Conservation (phyloP, 257 asterid species). For the Ophiorrhiza pumila region DNA sequence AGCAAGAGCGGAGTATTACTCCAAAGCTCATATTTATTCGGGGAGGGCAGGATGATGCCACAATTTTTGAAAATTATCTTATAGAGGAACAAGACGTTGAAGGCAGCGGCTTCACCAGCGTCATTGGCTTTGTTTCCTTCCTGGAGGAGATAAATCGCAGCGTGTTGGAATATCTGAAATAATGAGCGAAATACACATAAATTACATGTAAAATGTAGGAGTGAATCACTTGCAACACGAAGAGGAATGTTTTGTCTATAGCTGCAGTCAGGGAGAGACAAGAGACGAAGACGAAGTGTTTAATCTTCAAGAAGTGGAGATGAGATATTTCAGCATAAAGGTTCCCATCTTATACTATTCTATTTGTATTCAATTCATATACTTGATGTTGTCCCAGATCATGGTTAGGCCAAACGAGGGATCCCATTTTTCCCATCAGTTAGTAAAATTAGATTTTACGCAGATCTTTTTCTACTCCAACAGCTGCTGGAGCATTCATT, state of each 20-base stretch:
- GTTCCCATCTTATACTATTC: not conserved
- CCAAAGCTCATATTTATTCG: constrained; percentile 74
- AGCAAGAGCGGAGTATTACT: constrained; percentile 86
- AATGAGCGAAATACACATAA: not conserved
- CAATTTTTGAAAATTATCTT: constrained; percentile 80
- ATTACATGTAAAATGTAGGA: not conserved
- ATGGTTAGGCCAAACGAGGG: not conserved
- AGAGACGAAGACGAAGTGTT: not conserved
- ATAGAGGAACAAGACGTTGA: constrained; percentile 94
- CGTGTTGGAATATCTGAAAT: constrained; percentile 62
- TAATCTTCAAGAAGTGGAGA: not conserved
- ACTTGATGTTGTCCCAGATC: not conserved
- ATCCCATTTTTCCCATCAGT: not conserved
- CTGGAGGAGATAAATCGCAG: constrained; percentile 75
- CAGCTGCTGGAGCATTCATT: not conserved
- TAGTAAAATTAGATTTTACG: not conserved
- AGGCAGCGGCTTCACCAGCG: constrained; percentile 82
- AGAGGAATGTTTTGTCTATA: not conserved
- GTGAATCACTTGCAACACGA: not conserved
- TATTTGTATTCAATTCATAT: not conserved
- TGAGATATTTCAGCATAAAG: not conserved
- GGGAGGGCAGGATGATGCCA: constrained; percentile 87
- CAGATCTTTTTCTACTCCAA: not conserved
- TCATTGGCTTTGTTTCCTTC: constrained; percentile 84
- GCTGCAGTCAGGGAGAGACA: not conserved